Evolutionary conservation across 805 yeast genomes (phyloP).

Genomic region (Metschnikowia gruessii): DNA sequence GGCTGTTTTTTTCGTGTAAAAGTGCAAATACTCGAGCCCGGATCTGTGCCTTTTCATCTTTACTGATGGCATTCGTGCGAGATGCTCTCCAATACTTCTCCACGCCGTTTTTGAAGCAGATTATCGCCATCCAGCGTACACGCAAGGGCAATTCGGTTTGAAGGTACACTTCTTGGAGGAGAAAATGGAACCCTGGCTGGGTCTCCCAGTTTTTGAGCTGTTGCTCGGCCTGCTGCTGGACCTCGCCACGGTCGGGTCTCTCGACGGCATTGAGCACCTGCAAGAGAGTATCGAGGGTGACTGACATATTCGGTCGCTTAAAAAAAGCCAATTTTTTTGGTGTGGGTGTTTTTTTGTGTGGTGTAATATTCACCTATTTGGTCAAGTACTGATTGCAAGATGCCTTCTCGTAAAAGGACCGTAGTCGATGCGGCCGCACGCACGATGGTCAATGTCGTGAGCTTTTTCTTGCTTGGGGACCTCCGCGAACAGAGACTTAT

Average conservation of each 20-base stretch:
- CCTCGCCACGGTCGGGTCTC: slow-evolving; percentile 44
- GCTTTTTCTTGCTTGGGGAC: no score
- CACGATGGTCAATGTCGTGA: neutral
- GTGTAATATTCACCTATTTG: no score
- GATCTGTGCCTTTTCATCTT: slow-evolving; percentile 70
- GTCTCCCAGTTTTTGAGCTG: slow-evolving; percentile 70
- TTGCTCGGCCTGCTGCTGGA: slow-evolving; percentile 64
- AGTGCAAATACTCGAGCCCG: slow-evolving; percentile 54
- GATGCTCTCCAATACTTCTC: slow-evolving; percentile 82
- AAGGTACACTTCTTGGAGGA: slow-evolving; percentile 57
- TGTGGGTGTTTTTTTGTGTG: no score
- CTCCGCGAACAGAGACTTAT: no score
- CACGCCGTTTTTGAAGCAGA: slow-evolving; percentile 83
- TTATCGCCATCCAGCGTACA: slow-evolving; percentile 81
- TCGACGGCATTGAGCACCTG: slow-evolving; percentile 31
- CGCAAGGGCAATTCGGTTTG: slow-evolving; percentile 59
- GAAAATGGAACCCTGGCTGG: slow-evolving; percentile 54
- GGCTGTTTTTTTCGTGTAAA: slow-evolving; percentile 68
- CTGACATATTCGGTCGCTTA: slow-evolving; percentile 18
- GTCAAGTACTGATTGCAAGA: neutral
- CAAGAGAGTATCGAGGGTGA: slow-evolving; percentile 28
- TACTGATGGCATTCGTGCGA: slow-evolving; percentile 46
- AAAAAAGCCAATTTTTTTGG: no score
- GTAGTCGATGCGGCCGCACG: no score
- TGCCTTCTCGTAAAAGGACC: no score